Evolutionary conservation across 2,329 filamentous ascomycete genomes (phyloP).

Genomic region (Cercospora zeina): DNA sequence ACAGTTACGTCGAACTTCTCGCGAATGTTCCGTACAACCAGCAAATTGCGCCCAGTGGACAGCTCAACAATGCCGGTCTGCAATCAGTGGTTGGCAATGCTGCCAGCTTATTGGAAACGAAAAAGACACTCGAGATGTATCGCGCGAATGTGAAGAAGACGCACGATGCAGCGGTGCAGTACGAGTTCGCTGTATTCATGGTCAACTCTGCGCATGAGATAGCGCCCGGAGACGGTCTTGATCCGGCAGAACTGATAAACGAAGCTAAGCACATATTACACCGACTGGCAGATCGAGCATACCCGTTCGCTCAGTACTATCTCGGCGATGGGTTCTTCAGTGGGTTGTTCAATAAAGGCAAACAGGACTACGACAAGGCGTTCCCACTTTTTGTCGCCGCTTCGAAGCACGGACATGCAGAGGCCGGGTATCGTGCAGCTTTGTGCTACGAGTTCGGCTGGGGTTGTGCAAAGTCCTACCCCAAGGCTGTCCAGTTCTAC

Average conservation of each 20-base stretch:
- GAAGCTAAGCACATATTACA: conserved; percentile 90
- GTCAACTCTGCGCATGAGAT: conserved; percentile 84
- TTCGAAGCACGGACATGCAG: conserved; percentile 94
- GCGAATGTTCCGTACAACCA: conserved; percentile 74
- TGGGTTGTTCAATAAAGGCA: conserved; percentile 91
- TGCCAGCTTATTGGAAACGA: conserved; percentile 83
- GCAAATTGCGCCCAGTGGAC: conserved; percentile 63
- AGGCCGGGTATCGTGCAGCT: conserved; percentile 89
- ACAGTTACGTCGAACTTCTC: conserved; percentile 63
- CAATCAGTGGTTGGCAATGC: conserved; percentile 80
- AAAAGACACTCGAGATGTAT: conserved; percentile 98
- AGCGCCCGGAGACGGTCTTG: conserved; percentile 44
- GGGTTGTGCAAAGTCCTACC: conserved; percentile 86
- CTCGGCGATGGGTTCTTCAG: conserved; percentile 92
- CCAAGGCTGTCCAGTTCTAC: conserved; percentile 92
- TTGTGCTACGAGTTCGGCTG: conserved; percentile 98
- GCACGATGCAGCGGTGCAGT: conserved; percentile 83
- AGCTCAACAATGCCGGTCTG: conserved; percentile 78
- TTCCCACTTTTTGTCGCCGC: conserved; percentile 92
- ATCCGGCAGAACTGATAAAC: conserved; percentile 66
- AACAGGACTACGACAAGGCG: conserved; percentile 85
- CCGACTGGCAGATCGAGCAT: conserved; percentile 79
- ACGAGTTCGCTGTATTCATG: conserved; percentile 94
- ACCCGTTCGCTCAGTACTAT: conserved; percentile 98
- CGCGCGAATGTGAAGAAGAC: conserved; percentile 96